Evolutionary conservation across 2,329 filamentous ascomycete genomes (phyloP), one percentile per base, ranked within the genome.

Genomic region (Dothistroma septosporum): DNA sequence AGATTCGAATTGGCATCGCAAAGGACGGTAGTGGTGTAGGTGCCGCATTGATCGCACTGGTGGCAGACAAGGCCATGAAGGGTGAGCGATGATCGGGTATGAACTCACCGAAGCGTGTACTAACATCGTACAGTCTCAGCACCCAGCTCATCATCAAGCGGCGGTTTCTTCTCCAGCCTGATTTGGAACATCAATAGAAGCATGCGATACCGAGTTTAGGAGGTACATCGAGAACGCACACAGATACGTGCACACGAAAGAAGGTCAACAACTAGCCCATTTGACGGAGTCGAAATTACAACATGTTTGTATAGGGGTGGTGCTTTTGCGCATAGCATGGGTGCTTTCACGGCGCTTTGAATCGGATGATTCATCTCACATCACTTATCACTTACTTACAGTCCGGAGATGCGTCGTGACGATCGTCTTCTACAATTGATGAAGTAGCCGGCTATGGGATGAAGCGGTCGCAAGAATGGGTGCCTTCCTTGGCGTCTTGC

Each of bases 21-120:
- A 97, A 96, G 82, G 94, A 99, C 74, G 94, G 94, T 53, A 94
- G 90, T 65, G 94, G 91, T 64, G 90, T 96, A n/a, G 94, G 94
- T 57, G 94, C 94, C 2, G 94, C 94, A 46, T 79, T 99, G 69
- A 97, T 97, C 76, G 94, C 94, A 55, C 83, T 97, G 55, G 90
- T 97, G 31, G 93, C 93, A 1, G 89, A 89, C 1, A 80, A 82
- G 71, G 85, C 68, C 14, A 61, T 66, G 62, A 73, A 71, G 61
- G 67, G 70, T 66, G 19, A 58, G 60, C 63, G 35, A 35, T 21
- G 33, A n/a, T 24, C 3, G 44, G 12, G n/a, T 16, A 37, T 41
- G 24, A 24, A 3, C 9, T n/a, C 10, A 31, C 24, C 12, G 37
- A n/a, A 24, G 56, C 16, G 22, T 16, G 12, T 14, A 16, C 32